Evolutionary conservation across 2,329 filamentous ascomycete genomes (phyloP).

Genomic region (Pseudogymnoascus sp.): DNA sequence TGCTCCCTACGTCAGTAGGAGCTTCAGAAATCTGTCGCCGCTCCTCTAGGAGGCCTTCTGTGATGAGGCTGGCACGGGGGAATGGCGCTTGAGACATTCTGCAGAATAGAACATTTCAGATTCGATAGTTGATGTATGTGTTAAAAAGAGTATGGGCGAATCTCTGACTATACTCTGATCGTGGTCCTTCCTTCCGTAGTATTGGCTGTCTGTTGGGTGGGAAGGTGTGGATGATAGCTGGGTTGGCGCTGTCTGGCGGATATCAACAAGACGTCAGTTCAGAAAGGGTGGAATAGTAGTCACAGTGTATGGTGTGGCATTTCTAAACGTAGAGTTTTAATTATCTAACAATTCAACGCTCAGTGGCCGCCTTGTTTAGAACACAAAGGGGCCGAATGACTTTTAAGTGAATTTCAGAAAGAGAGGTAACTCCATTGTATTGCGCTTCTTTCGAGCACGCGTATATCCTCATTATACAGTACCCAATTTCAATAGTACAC

Average conservation of each 20-base stretch:
- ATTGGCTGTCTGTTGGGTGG: background rate
- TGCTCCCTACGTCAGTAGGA: background rate
- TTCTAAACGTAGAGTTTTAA: background rate
- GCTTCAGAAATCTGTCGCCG: background rate
- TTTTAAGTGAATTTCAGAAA: background rate
- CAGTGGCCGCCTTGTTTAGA: background rate
- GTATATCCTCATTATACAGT: background rate
- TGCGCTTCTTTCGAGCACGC: background rate
- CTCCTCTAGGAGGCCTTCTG: background rate
- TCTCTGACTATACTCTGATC: background rate
- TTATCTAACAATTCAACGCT: background rate
- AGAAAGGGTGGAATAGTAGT: background rate
- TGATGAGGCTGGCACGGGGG: background rate
- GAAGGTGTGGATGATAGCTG: background rate
- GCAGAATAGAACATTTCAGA: background rate
- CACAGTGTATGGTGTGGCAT: background rate
- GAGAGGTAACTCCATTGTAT: background rate
- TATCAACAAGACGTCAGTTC: background rate
- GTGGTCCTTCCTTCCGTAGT: background rate
- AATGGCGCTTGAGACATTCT: background rate
- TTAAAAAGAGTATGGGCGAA: background rate
- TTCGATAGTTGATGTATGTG: background rate
- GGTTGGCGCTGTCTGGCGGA: background rate
- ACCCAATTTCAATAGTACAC: background rate
- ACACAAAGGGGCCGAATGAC: background rate